Evolutionary conservation across 495 filamentous ascomycete genomes (phyloP).

Genomic region (Alectoria sarmentosa): DNA sequence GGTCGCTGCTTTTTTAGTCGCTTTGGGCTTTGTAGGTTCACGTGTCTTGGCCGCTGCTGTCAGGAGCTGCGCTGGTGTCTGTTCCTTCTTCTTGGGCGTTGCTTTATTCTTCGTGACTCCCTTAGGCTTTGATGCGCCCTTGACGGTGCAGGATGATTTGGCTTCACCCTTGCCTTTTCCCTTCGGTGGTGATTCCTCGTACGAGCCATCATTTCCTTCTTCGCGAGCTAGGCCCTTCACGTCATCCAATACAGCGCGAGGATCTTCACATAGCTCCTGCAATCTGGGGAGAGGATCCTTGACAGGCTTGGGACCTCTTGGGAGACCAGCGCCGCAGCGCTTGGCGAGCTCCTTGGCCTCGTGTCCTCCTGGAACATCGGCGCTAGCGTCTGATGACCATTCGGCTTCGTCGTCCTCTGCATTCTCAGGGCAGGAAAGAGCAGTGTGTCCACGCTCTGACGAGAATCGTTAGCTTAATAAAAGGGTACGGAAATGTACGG

Average conservation of each 20-base stretch:
- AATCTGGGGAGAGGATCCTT: neutral
- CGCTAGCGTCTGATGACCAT: no score
- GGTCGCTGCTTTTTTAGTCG: neutral
- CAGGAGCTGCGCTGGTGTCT: neutral
- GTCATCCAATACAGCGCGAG: neutral
- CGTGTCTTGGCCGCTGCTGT: neutral
- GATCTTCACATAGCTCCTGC: neutral
- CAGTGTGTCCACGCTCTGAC: neutral
- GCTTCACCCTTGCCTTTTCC: neutral
- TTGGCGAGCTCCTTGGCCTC: neutral
- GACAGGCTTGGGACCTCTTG: neutral
- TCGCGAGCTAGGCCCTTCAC: neutral
- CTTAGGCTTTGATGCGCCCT: neutral
- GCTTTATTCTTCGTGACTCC: neutral
- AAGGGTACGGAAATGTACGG: neutral
- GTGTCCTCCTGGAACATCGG: no score
- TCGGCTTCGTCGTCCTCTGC: no score
- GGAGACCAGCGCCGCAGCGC: neutral
- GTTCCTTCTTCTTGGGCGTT: neutral
- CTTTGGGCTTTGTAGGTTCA: neutral
- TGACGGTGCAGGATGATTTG: neutral
- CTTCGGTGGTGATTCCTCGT: neutral
- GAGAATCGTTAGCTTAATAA: neutral
- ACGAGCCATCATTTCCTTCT: neutral
- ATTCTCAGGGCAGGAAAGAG: neutral